phyloP scores from a whole-genome alignment of 352 stramenopile genomes.

The Aphanomyces astaci region DNA sequence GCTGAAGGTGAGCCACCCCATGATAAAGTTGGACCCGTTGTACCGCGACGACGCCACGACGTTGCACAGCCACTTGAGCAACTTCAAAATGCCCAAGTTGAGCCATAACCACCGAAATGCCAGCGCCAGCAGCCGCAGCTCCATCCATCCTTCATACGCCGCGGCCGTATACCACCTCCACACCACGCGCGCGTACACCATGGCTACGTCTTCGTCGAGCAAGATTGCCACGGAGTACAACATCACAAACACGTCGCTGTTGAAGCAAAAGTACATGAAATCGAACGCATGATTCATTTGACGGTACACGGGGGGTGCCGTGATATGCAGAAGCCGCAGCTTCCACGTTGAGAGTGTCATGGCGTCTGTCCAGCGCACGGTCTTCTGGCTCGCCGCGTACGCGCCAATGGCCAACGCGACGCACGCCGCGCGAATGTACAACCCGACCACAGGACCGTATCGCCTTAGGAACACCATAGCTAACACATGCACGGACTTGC shows the following conservation, averaged over 20 bases:
- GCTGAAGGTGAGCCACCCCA: constrained; percentile 17
- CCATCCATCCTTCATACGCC: neutral
- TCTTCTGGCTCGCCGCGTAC: neutral
- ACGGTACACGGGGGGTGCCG: neutral
- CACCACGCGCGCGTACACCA: constrained; percentile 3
- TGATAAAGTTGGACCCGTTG: constrained; percentile 11
- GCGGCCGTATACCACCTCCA: neutral
- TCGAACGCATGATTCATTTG: constrained; percentile 12
- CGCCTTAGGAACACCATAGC: neutral
- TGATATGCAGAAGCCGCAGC: neutral
- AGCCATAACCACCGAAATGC: constrained; percentile 5
- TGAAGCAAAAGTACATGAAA: constrained; percentile 21
- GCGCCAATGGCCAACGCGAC: neutral
- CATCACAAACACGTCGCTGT: constrained; percentile 19
- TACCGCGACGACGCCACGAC: neutral
- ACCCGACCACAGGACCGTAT: neutral
- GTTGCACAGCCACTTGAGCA: constrained; percentile 6
- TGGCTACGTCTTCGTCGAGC: constrained; percentile 6
- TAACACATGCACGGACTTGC: neutral
- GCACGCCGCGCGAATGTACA: neutral
- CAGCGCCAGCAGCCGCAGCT: neutral
- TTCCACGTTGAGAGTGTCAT: neutral
- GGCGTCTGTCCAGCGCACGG: neutral
- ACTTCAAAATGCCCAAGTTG: constrained; percentile 6
- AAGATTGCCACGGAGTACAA: constrained; percentile 10